These are phyloP conservation scores for Candida sojae DNA, from an alignment of 1,139 yeast species.

Conservation along the genomic window DNA sequence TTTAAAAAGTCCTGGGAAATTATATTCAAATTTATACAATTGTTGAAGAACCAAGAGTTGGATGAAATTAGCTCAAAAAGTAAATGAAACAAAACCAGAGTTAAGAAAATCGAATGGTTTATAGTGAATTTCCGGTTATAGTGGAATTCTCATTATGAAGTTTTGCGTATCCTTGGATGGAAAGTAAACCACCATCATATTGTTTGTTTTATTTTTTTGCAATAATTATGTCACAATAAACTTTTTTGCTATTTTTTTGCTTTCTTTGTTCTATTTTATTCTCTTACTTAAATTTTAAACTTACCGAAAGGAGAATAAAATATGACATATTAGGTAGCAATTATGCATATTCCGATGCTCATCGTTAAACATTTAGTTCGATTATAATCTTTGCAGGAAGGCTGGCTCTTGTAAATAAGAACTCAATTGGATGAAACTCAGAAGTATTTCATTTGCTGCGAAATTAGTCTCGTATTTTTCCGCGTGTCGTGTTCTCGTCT, in stretches of 20 bases:
- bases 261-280: background rate
- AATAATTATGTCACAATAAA: background rate
- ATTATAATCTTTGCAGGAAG: slow-evolving; percentile 2
- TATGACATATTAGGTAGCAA: background rate
- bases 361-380: background rate
- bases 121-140: no score
- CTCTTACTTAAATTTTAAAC: background rate
- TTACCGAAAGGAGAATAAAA: background rate
- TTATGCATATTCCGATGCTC: background rate
- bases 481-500: no score
- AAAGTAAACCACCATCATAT: no score
- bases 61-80: no score
- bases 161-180: no score
- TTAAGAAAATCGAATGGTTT: no score
- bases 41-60: background rate
- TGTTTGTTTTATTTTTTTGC: background rate
- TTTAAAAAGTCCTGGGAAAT: background rate
- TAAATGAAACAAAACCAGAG: no score
- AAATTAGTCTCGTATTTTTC: no score
- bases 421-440: no score
- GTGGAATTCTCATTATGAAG: no score
- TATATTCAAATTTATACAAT: background rate
- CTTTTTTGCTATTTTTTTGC: background rate
- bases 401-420: background rate
- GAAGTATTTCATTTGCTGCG: no score